A percentile compares a stretch with the other conserved stretches of the same genome.
phyloP scores from a whole-genome alignment of 257 asterid species.

The Fraxinus pennsylvanica region DNA sequence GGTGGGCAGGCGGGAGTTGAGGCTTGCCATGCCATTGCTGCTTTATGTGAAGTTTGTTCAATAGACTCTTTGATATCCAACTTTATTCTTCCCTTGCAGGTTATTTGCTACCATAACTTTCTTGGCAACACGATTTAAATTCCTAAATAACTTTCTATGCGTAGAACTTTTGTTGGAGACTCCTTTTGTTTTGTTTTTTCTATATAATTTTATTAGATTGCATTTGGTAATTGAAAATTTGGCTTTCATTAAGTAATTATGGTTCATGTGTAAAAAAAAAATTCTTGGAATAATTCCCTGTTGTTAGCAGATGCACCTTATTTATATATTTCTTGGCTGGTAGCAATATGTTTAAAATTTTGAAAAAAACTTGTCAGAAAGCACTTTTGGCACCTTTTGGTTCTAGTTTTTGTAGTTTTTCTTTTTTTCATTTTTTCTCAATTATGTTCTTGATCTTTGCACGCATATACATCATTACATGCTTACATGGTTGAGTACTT shows the following conservation, averaged over 20 bases:
- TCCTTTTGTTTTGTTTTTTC: neutral
- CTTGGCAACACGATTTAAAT: neutral
- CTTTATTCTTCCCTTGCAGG: slow-evolving; percentile 98
- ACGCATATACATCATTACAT: neutral
- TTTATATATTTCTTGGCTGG: neutral
- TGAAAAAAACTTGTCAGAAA: neutral
- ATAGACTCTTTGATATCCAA: slow-evolving; percentile 90
- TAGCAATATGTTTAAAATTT: neutral
- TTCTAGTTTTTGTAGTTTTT: neutral
- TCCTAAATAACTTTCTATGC: neutral
- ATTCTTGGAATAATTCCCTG: neutral
- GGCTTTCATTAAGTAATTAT: neutral
- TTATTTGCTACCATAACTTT: slow-evolving; percentile 34
- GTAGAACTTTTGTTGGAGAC: neutral
- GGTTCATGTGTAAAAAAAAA: neutral
- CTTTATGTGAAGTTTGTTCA: slow-evolving; percentile 89
- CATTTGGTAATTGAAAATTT: neutral
- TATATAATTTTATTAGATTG: slow-evolving; percentile 3
- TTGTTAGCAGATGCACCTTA: neutral
- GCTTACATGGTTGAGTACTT: neutral
- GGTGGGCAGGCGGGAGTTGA: slow-evolving; percentile 74
- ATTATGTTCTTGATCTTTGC: neutral
- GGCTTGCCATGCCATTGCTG: slow-evolving; percentile 94
- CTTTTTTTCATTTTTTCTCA: neutral
- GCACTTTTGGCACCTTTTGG: neutral